These are phyloP conservation scores for Colletotrichum tropicale DNA, from an alignment of 2,329 filamentous ascomycete species.

Conservation along the genomic window DNA sequence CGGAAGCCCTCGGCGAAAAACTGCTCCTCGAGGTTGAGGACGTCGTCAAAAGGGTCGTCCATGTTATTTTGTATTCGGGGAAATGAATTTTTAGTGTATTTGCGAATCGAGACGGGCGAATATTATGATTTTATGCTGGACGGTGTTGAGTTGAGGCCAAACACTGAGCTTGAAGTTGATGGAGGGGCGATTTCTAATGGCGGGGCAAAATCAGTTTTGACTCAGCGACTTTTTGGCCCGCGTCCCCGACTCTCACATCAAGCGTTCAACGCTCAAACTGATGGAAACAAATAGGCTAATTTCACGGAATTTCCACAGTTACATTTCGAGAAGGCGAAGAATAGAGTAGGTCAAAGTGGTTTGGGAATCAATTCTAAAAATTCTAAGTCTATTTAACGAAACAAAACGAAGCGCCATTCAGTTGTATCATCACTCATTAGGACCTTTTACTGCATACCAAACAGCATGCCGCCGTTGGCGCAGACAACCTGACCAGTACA, in stretches of 20 bases:
- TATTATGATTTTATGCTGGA: neutral
- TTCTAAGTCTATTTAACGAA: conserved; percentile 5
- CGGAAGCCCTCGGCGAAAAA: conserved; percentile 86
- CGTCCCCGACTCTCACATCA: neutral
- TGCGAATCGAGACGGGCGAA: too few species aligned
- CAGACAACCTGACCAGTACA: conserved; percentile 81
- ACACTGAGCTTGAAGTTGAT: neutral
- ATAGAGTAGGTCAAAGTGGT: neutral
- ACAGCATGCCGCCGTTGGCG: conserved; percentile 76
- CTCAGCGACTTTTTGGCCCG: conserved; percentile 17
- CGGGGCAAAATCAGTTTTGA: conserved; percentile 16
- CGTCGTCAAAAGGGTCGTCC: conserved; percentile 57
- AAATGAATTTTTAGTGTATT: too few species aligned
- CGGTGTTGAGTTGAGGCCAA: neutral
- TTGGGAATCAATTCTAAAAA: neutral
- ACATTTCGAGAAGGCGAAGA: neutral
- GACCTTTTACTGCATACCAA: conserved; percentile 30
- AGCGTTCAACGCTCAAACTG: neutral
- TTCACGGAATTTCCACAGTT: too few species aligned
- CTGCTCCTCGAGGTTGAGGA: conserved; percentile 65
- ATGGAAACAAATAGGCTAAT: neutral
- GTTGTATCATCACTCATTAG: neutral
- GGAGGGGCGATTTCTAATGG: conserved; percentile 12
- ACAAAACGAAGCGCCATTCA: neutral
- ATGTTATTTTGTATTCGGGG: conserved; percentile 15